These are phyloP conservation scores for Penicillium sp. DNA, from an alignment of 2,329 filamentous ascomycete species.

Conservation along the genomic window DNA sequence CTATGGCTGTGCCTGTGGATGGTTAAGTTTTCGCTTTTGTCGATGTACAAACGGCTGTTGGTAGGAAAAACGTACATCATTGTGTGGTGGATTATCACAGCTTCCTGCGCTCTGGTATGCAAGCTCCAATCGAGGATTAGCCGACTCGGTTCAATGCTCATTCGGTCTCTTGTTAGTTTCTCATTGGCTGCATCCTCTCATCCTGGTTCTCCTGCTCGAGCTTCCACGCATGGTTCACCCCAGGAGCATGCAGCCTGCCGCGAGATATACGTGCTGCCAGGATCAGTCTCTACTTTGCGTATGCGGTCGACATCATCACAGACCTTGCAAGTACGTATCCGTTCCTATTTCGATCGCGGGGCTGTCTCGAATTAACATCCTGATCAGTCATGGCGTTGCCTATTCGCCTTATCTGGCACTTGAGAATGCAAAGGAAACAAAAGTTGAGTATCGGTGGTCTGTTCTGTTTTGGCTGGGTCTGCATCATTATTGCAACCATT, in stretches of 20 bases:
- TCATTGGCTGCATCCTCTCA: slow-evolving; percentile 40
- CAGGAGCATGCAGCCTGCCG: slow-evolving; percentile 27
- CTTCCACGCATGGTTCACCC: slow-evolving; percentile 40
- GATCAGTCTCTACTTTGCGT: slow-evolving; percentile 39
- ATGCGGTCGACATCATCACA: slow-evolving; percentile 37
- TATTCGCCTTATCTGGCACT: slow-evolving; percentile 38
- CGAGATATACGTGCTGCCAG: slow-evolving; percentile 34
- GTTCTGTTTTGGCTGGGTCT: slow-evolving; percentile 30
- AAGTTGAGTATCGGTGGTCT: slow-evolving; percentile 36
- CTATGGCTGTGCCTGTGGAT: slow-evolving; percentile 45
- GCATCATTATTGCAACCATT: slow-evolving; percentile 28
- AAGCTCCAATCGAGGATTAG: not conserved
- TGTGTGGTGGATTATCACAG: slow-evolving; percentile 37
- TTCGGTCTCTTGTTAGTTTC: slow-evolving; percentile 31
- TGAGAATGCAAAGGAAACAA: slow-evolving; percentile 36
- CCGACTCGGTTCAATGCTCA: not conserved
- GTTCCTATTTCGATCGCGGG: not conserved
- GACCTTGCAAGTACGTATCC: slow-evolving; percentile 36
- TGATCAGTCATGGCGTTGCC: slow-evolving; percentile 41
- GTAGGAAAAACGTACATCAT: slow-evolving; percentile 34
- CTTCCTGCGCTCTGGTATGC: slow-evolving; percentile 22
- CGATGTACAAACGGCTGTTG: slow-evolving; percentile 42
- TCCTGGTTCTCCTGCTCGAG: slow-evolving; percentile 38
- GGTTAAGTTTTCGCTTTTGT: slow-evolving; percentile 44
- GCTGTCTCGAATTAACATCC: not conserved